These are phyloP conservation scores for Symmetrospora coprosmae DNA, from an alignment of 768 basidiomycete genomes.

Conservation along the genomic window DNA sequence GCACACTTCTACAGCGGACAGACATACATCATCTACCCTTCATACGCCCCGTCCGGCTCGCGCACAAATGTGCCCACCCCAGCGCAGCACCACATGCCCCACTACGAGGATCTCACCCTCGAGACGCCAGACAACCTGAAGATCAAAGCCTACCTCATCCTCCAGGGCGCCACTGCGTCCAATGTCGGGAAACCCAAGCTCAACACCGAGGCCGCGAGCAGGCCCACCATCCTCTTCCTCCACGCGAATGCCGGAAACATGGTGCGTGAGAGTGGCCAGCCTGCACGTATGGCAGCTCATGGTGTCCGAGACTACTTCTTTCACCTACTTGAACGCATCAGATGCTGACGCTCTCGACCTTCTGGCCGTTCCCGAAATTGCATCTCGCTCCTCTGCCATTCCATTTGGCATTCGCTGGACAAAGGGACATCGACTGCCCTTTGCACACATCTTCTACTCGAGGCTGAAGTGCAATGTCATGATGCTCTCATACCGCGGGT, in stretches of 20 bases:
- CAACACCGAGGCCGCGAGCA: constrained; percentile 26
- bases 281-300: neutral
- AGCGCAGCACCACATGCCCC: constrained; percentile 50
- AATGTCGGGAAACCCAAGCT: constrained; percentile 22
- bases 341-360: too few relatives aligned
- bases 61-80: constrained; percentile 62
- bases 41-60: constrained; percentile 46
- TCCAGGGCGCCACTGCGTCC: constrained; percentile 46
- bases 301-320: too few relatives aligned
- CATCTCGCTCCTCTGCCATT: neutral
- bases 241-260: constrained; percentile 51
- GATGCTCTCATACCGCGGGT: constrained; percentile 89
- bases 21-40: constrained; percentile 11
- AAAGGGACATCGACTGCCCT: constrained; percentile 77
- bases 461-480: constrained; percentile 83
- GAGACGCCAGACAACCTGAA: constrained; percentile 57
- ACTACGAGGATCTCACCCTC: constrained; percentile 59
- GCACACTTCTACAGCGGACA: constrained; percentile 13
- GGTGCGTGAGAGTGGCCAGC: too few relatives aligned
- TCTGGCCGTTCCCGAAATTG: neutral
- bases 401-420: constrained; percentile 1
- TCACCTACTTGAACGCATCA: neutral
- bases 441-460: constrained; percentile 65
- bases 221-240: constrained; percentile 84
- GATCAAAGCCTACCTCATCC: constrained; percentile 62